Percentiles rank a stretch among this genome's conserved stretches.
These are phyloP conservation scores for Xylaria hypoxylon DNA, from an alignment of 2,329 filamentous ascomycete genomes.

Conservation along the genomic window DNA sequence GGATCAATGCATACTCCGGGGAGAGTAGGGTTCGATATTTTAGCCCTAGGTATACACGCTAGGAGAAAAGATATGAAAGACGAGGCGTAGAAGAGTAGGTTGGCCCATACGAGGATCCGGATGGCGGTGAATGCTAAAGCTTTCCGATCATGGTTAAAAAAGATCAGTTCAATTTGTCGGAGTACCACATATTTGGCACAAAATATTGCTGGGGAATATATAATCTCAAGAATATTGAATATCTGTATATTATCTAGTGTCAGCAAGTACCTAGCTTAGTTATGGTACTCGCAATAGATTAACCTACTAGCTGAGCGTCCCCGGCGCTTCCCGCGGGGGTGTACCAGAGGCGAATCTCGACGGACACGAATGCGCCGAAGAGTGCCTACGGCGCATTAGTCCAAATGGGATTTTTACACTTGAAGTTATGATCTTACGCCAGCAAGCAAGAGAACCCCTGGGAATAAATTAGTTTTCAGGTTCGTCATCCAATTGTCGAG, in stretches of 20 bases:
- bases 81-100: conserved; percentile 20
- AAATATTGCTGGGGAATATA: conserved; percentile 31
- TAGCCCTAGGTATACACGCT: conserved; percentile 25
- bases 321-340: not conserved
- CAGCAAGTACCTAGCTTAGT: not conserved
- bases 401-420: not conserved
- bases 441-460: conserved; percentile 13
- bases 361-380: conserved; percentile 7
- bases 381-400: conserved; percentile 10
- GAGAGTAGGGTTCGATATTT: conserved; percentile 19
- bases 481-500: too few relatives aligned
- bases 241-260: conserved; percentile 6
- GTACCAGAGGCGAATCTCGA: not conserved
- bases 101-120: conserved; percentile 29
- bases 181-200: conserved; percentile 32
- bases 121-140: conserved; percentile 7
- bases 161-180: conserved; percentile 28
- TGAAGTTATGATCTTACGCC: not conserved
- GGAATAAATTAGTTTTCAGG: not conserved
- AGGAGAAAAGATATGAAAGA: conserved; percentile 27
- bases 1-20: conserved; percentile 36
- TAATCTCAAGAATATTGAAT: conserved; percentile 26
- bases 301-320: not conserved
- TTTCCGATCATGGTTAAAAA: conserved; percentile 25
- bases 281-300: not conserved